Base-by-base conservation (phyloP, 371 early-diverging fungal species). In the Mucor piriformis region DNA sequence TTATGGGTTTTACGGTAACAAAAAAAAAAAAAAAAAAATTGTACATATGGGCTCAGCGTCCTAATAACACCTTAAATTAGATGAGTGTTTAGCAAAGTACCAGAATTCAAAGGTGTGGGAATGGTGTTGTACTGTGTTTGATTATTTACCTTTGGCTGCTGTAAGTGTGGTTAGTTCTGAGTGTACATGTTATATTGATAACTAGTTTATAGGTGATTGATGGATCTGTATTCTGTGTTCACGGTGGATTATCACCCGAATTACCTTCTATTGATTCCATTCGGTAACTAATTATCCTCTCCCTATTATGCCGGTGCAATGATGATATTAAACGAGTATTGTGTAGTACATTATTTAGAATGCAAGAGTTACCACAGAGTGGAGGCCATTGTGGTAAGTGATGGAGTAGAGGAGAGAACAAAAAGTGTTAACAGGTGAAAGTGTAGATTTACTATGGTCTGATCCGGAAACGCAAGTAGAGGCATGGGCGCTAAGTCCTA, bases 181-280 rank as follows among this genome's bases (percentile, higher is more conserved):
- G 2, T 38, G n/a, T n/a, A n/a, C n/a, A n/a, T n/a, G n/a, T 38
- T 13, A 38, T 15, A 15, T 13, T 13, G 13, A 38, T 38, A n/a
- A 15, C 6, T 15, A 16, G 18, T 34, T 15, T 6, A 18, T 24
- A 57, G 58, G 59, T 63, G 0, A 64, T 64, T 59, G 64, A 64
- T 64, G 79, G 79, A 1, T 70, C 79, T 11, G 92, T 95, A 59
- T 97, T 99, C 77, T 99, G 99, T 83, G 90, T 98, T 44, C 99
- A 99, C 81, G 99, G 99, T 53, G 99, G 99, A 46, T 77, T 99
- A 38, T 97, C 97, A 29, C 99, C 99, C 3, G 96, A 97, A 66
- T 82, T 99, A 56, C 76, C 79, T 23, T 79, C 79, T 2, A 59
- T 79, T 51, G 79, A 79, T 52, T 76, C 79, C 10, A 79, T 79